Evolutionary conservation across 2,329 filamentous ascomycete species (phyloP), one percentile per base, ranked within the genome.

Genomic region (Lachnellula occidentalis): DNA sequence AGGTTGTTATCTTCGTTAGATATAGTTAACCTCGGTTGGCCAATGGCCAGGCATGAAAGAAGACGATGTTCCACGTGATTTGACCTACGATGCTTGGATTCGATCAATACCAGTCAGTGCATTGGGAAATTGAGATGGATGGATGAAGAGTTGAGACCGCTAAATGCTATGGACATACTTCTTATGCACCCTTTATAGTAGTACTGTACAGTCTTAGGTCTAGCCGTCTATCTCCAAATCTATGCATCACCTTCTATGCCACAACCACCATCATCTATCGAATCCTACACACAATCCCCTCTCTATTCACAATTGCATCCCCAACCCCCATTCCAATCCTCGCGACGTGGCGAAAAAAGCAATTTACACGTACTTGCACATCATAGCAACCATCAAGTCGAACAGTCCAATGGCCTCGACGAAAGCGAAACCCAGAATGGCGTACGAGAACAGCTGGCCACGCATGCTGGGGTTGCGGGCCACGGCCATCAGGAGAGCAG

Each of bases 401-500:
- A 90, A 90, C 73, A 90, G 85, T 87, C 87, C 87, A 70, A 89
- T 90, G 79, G 90, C 89, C 77, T 94, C 90, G 77, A 92, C 89
- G 86, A 94, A 94, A 74, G 89, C 90, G 81, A 94, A 94, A 81
- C 90, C 89, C 73, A 94, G 81, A 88, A 94, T 92, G 83, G 89
- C 89, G 80, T 94, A 92, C 68, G 88, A 89, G 88, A 94, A 95
- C 73, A 95, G 89, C 85, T 95, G 90, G 75, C 89, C 90, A 80
- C 89, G 87, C 80, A 95, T 88, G 73, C 87, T 88, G 72, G 90
- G 90, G 88, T 95, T 95, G 81, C 90, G 89, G 81, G 90, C 88
- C 75, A 94, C 89, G 79, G 85, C 85, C 78, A 88, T 86, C 73
- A 95, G 82, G 74, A 95, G 88, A 71, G 88, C 86, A 73, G 87